A percentile compares a stretch with the other conserved stretches of the same genome.
phyloP scores from a whole-genome alignment of 2,329 filamentous ascomycete genomes.

The Bimuria novae-zelandiae region DNA sequence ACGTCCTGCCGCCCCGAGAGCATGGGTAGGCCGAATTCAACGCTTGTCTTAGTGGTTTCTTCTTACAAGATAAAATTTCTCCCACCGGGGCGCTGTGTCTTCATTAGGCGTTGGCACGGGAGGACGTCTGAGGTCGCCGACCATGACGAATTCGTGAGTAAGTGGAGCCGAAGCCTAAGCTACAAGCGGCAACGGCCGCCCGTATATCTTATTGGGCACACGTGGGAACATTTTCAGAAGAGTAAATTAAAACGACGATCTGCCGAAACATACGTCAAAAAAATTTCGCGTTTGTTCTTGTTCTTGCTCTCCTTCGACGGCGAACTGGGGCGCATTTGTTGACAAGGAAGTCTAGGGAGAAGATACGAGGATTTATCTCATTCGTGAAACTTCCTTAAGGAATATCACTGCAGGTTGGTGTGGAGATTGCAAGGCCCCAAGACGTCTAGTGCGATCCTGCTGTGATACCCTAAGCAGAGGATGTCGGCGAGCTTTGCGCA shows the following conservation, averaged over 20 bases:
- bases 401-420: too few species aligned
- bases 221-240: not conserved
- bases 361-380: not conserved
- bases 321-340: not conserved
- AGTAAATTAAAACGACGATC: not conserved
- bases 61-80: not conserved
- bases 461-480: not conserved
- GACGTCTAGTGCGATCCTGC: not conserved
- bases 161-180: not conserved
- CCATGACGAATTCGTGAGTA: constrained; percentile 1
- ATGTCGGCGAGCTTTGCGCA: constrained; percentile 6
- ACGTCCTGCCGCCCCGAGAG: too few species aligned
- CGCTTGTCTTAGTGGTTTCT: not conserved
- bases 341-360: not conserved
- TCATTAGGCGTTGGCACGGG: not conserved
- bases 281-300: not conserved
- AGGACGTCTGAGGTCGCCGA: constrained; percentile 3
- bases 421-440: too few species aligned
- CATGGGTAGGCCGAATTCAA: too few species aligned
- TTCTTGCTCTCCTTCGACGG: not conserved
- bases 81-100: not conserved
- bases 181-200: not conserved
- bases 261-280: not conserved
- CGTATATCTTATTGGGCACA: not conserved
- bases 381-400: too few species aligned